Base-by-base conservation (phyloP, 805 yeast species). In the Pichia nakasei region DNA sequence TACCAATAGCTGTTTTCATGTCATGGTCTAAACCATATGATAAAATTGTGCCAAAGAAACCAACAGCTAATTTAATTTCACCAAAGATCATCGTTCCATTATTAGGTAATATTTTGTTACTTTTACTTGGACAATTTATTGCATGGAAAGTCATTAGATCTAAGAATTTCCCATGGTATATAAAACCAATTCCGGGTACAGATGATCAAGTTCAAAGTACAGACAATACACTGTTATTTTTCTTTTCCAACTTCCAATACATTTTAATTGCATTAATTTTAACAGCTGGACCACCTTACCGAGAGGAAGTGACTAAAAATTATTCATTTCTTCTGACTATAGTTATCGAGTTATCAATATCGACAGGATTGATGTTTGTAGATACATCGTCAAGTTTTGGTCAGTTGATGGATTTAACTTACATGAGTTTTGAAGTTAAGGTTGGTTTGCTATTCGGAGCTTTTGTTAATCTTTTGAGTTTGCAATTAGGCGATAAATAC, bases 1-100 rank as follows among this genome's bases (percentile, higher is more conserved):
- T 93, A 45, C 99, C 99, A 11, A 76, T 93, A 57, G 98, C 98
- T 0, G 80, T 93, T 6, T 88, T 89, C 65, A 85, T 93, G 98
- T 89, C 97, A 5, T 93, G 98, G 97, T 82, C 97, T 1, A 78
- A 80, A 54, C 95, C 99, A 0, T 81, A 69, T 56, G 65, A 65
- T 2, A 54, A 48, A 20, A 66, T 93, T 26, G 76, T 76, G 12
- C 62, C 67, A 32, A 89, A 88, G 57, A 73, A 95, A 41, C 98
- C 99, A 6, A 85, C 95, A 0, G 97, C 98, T 0, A 91, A 93
- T 61, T 68, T 93, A 47, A 93, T 93, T 1, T 84, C 96, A 1
- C 83, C 91, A 37, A 89, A 89, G 60, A 82, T 93, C 34, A 69
- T 94, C 52, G 71, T 85, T 3, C 96, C 96, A 3, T 65, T 93